These are phyloP conservation scores for Lactifluus piperatus DNA, from an alignment of 768 basidiomycete genomes.

Conservation along the genomic window DNA sequence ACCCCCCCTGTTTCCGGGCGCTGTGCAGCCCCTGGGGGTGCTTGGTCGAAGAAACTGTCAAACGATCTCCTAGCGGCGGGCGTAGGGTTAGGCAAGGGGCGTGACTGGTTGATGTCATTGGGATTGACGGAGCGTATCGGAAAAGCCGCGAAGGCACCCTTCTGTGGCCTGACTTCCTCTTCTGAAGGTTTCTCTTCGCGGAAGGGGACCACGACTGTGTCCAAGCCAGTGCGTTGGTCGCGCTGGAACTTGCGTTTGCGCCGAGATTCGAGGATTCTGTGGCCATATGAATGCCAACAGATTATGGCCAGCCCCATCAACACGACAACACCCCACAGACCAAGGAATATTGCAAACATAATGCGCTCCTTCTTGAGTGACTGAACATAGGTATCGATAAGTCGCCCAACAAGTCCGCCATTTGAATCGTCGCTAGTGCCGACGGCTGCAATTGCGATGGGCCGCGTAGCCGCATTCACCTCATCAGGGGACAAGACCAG, in stretches of 20 bases:
- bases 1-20: neutral
- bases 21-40: constrained; percentile 19
- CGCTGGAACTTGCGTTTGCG: constrained; percentile 29
- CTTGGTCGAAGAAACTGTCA: constrained; percentile 36
- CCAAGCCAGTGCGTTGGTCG: constrained; percentile 21
- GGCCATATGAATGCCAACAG: constrained; percentile 63
- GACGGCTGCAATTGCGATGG: constrained; percentile 79
- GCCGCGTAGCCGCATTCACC: constrained; percentile 66
- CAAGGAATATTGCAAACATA: constrained; percentile 79
- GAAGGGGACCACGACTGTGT: constrained; percentile 19
- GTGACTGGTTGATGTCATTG: constrained; percentile 30
- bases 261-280: constrained; percentile 35
- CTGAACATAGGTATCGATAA: constrained; percentile 65
- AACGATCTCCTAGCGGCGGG: constrained; percentile 35
- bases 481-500: constrained; percentile 67
- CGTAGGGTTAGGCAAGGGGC: constrained; percentile 21
- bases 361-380: constrained; percentile 73
- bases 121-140: constrained; percentile 35
- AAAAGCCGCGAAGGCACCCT: constrained; percentile 15
- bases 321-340: constrained; percentile 75
- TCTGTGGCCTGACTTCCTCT: constrained; percentile 26
- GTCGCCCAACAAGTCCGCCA: constrained; percentile 57
- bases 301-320: constrained; percentile 67
- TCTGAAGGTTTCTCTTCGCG: constrained; percentile 20
- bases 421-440: constrained; percentile 41